Conservation (phyloP, 306 rosid genomes). For the Quercus mongolica region DNA sequence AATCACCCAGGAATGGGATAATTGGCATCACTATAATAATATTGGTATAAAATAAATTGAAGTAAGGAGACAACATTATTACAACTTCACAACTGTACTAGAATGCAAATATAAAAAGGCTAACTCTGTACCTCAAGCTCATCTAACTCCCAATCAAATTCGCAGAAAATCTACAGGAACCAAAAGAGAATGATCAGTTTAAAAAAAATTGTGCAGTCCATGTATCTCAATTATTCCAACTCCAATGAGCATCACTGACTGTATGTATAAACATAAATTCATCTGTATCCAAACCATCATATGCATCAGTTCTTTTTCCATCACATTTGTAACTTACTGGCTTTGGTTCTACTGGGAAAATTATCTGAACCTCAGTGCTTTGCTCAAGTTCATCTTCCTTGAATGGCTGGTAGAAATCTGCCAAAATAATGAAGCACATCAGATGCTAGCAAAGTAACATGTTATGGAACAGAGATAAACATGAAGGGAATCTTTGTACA, state of each 20-base stretch:
- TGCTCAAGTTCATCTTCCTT: constrained; percentile 86
- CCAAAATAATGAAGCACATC: constrained; percentile 1
- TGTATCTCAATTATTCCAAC: not conserved
- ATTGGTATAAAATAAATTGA: not conserved
- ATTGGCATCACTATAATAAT: not conserved
- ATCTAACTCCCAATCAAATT: constrained; percentile 90
- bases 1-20: not conserved
- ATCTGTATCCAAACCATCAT: not conserved
- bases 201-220: not conserved
- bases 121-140: constrained; percentile 63
- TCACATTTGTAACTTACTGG: constrained; percentile 47
- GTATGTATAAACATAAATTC: not conserved
- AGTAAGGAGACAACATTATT: not conserved
- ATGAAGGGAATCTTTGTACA: not conserved
- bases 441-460: not conserved
- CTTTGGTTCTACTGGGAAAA: constrained; percentile 65
- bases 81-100: constrained; percentile 7
- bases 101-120: not conserved
- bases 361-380: constrained; percentile 80
- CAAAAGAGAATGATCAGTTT: constrained; percentile 10
- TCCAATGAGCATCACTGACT: not conserved
- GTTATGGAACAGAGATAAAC: not conserved
- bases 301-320: constrained; percentile 1
- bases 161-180: constrained; percentile 63
- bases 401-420: constrained; percentile 85